Percentiles rank a stretch among this genome's conserved stretches.
Conservation (phyloP, 169 alveolate species). For the Eimeria sp. region DNA sequence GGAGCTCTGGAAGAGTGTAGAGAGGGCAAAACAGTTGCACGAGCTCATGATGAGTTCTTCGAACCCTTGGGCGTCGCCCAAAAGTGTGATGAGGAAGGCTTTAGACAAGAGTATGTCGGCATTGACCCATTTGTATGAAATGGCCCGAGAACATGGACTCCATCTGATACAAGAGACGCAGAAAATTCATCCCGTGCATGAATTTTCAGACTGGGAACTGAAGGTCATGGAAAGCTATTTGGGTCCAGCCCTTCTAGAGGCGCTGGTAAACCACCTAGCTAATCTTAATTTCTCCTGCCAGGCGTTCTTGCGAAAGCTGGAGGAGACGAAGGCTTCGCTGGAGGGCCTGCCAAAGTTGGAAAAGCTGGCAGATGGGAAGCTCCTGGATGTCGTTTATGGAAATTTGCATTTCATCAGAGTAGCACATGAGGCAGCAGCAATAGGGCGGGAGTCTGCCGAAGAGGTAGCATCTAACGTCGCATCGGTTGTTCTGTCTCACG, state of each 20-base stretch:
- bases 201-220: not conserved
- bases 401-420: not conserved
- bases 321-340: not conserved
- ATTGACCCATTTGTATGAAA: not conserved
- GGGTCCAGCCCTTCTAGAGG: slow-evolving; percentile 18
- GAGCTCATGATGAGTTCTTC: not conserved
- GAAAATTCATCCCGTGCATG: not conserved
- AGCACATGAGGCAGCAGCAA: not conserved
- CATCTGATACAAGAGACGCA: not conserved
- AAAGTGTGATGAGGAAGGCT: not conserved
- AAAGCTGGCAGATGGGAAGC: not conserved
- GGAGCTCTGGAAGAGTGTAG: not conserved
- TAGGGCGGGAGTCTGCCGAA: not conserved
- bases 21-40: not conserved
- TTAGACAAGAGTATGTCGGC: not conserved
- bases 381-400: not conserved
- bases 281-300: not conserved
- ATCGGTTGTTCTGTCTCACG: slow-evolving; percentile 9
- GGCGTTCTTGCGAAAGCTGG: not conserved
- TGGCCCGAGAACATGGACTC: not conserved
- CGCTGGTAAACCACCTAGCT: slow-evolving; percentile 7
- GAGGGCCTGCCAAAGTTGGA: not conserved
- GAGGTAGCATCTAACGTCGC: not conserved
- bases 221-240: not conserved
- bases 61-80: not conserved